Evolutionary conservation across 352 stramenopile genomes (phyloP).

Genomic region (Elongisporangium prolatum): DNA sequence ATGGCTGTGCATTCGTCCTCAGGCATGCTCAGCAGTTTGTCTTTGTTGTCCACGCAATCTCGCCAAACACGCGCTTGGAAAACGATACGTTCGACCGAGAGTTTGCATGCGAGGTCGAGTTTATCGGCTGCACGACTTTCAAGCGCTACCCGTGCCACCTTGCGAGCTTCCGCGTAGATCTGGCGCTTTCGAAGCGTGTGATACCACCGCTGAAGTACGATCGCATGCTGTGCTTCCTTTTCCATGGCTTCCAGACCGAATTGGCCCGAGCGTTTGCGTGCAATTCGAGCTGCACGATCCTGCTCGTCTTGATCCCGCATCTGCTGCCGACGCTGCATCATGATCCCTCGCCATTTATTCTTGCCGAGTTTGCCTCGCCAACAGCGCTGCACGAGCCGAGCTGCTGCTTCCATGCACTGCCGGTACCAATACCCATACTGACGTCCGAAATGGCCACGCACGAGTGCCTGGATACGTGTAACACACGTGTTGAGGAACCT

Average conservation of each 20-base stretch:
- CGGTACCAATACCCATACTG: constrained; percentile 25
- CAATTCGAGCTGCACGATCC: constrained; percentile 52
- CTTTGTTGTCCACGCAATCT: constrained; percentile 49
- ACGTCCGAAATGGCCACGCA: constrained; percentile 44
- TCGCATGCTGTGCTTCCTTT: constrained; percentile 23
- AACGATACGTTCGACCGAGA: constrained; percentile 34
- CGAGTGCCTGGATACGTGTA: constrained; percentile 50
- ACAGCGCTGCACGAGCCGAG: constrained; percentile 38
- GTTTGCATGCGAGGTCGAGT: constrained; percentile 19
- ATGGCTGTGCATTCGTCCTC: constrained; percentile 33
- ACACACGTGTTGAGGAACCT: constrained; percentile 33
- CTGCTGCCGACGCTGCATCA: constrained; percentile 35
- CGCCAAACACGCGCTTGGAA: constrained; percentile 73
- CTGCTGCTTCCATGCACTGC: constrained; percentile 23
- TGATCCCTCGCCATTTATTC: constrained; percentile 47
- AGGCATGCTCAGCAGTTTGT: constrained; percentile 33
- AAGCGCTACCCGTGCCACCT: constrained; percentile 11
- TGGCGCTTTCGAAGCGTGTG: constrained; percentile 53
- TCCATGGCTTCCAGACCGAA: constrained; percentile 45
- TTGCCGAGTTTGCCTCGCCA: constrained; percentile 58
- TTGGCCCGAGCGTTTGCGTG: constrained; percentile 55
- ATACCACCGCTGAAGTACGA: constrained; percentile 63
- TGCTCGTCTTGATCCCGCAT: constrained; percentile 47
- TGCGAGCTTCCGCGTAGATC: constrained; percentile 35
- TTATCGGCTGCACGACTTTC: constrained; percentile 26